Percentiles rank a stretch among this genome's conserved stretches.
These are phyloP conservation scores for Chytriomyces confervae DNA, from an alignment of 192 early-diverging fungal genomes.

Conservation along the genomic window DNA sequence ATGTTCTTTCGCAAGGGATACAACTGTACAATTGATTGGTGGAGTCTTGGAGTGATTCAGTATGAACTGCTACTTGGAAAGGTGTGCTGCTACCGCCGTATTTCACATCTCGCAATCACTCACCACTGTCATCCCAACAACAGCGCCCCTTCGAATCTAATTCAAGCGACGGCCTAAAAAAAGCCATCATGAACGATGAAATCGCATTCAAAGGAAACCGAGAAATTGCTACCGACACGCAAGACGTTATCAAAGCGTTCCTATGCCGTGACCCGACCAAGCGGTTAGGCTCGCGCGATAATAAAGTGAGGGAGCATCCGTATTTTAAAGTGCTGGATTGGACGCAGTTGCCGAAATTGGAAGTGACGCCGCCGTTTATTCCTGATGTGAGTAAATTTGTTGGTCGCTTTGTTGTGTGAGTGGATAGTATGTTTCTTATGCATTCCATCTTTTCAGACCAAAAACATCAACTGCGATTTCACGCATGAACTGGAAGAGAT, in stretches of 20 bases:
- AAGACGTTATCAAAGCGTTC: constrained; percentile 53
- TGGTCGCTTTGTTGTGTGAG: constrained; percentile 14
- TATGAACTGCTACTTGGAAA: constrained; percentile 80
- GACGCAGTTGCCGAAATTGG: constrained; percentile 72
- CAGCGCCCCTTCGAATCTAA: constrained; percentile 82
- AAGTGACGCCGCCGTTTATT: constrained; percentile 78
- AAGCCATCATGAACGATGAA: constrained; percentile 72
- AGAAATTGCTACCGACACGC: constrained; percentile 24
- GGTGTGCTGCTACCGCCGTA: constrained; percentile 42
- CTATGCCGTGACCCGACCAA: constrained; percentile 57
- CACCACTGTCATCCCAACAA: neutral
- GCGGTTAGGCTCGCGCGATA: constrained; percentile 38
- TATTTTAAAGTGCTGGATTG: constrained; percentile 83
- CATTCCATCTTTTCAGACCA: constrained; percentile 54
- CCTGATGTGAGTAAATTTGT: constrained; percentile 71
- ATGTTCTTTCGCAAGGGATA: constrained; percentile 57
- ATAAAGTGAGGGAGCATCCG: constrained; percentile 74
- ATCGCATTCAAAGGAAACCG: constrained; percentile 55
- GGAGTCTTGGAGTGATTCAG: constrained; percentile 81
- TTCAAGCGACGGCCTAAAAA: constrained; percentile 72
- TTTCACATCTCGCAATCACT: neutral
- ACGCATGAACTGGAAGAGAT: constrained; percentile 97
- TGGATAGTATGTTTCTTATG: neutral
- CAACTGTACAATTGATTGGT: constrained; percentile 68
- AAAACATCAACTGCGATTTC: constrained; percentile 94